Evolutionary conservation across 768 basidiomycete genomes (phyloP), one percentile per base, ranked within the genome.

Genomic region (Gloeopeniophorella convolvens): DNA sequence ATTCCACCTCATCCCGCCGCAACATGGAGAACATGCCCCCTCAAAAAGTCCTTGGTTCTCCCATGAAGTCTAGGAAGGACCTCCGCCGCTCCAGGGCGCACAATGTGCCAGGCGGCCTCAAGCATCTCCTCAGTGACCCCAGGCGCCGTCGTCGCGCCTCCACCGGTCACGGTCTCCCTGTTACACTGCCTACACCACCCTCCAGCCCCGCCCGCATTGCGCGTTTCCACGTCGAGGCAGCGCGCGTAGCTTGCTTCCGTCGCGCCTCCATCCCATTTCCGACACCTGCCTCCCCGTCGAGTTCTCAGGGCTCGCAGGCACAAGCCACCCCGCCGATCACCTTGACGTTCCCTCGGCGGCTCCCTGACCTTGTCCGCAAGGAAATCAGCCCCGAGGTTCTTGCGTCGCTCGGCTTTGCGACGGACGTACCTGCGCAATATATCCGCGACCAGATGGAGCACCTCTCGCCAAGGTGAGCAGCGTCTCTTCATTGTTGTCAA

Each of bases 81-180:
- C 26, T 10, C 6, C 20, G 41, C 0, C 52, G 52, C n/a, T 48
- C 52, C 21, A 41, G 52, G 20, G 52, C 52, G 1, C 52, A 54
- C 47, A 54, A 48, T 26, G 33, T 54, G 26, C 52, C 52, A 6
- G 52, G 52, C 1, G 46, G 52, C 4, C 42, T 54, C 23, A 54
- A 39, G 12, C 46, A 54, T 11, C 52, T 53, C 13, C 37, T 40
- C 13, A 48, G 52, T n/a, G 42, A 43, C 24, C 42, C 47, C 21
- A 48, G 48, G 35, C 52, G 47, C 12, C 52, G 47, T 15, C 52
- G 42, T 16, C 46, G 35, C 16, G n/a, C 48, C 23, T 53, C 45
- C 24, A 16, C 42, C 24, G 45, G 41, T n/a, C n/a, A n/a, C n/a
- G n/a, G n/a, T n/a, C n/a, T n/a, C 16, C 33, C 41, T 13, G 15